phyloP scores from a whole-genome alignment of 2,329 filamentous ascomycete genomes.

The Botrytis byssoidea region DNA sequence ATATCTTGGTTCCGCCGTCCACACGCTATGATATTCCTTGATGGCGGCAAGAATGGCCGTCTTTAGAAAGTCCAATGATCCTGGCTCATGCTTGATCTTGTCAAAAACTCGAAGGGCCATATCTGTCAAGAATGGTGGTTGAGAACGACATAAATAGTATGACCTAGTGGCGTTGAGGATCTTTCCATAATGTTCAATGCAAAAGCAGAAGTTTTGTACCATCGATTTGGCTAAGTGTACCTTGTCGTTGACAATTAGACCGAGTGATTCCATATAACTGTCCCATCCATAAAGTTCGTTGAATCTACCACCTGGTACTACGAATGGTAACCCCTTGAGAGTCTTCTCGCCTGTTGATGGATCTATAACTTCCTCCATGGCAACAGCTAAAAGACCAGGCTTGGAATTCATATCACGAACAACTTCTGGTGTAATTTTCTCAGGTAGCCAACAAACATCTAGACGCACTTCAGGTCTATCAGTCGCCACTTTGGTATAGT shows the following conservation, averaged over 20 bases:
- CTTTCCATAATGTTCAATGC: constrained; percentile 97
- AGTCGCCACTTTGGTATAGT: constrained; percentile 78
- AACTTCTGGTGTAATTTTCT: constrained; percentile 75
- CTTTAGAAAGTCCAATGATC: constrained; percentile 76
- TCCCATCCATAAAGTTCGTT: constrained; percentile 99
- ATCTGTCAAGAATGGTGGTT: constrained; percentile 95
- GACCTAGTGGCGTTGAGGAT: constrained; percentile 95
- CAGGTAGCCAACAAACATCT: constrained; percentile 78
- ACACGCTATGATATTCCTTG: constrained; percentile 58
- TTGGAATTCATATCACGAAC: constrained; percentile 82
- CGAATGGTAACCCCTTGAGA: constrained; percentile 80
- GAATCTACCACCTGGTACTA: constrained; percentile 96
- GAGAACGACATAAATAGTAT: constrained; percentile 91
- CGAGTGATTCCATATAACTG: constrained; percentile 96
- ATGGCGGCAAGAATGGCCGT: constrained; percentile 84
- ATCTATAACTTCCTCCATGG: constrained; percentile 75
- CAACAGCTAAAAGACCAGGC: constrained; percentile 85
- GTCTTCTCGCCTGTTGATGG: constrained; percentile 67
- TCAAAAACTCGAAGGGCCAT: constrained; percentile 95
- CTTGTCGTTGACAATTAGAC: constrained; percentile 80
- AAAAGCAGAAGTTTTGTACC: constrained; percentile 96
- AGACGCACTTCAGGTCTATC: constrained; percentile 80
- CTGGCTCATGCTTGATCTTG: constrained; percentile 70
- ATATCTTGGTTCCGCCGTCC: constrained; percentile 44
- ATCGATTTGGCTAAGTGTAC: constrained; percentile 88